phyloP scores from a whole-genome alignment of 2,329 filamentous ascomycete species.

The Mycosphaerella arachidis region DNA sequence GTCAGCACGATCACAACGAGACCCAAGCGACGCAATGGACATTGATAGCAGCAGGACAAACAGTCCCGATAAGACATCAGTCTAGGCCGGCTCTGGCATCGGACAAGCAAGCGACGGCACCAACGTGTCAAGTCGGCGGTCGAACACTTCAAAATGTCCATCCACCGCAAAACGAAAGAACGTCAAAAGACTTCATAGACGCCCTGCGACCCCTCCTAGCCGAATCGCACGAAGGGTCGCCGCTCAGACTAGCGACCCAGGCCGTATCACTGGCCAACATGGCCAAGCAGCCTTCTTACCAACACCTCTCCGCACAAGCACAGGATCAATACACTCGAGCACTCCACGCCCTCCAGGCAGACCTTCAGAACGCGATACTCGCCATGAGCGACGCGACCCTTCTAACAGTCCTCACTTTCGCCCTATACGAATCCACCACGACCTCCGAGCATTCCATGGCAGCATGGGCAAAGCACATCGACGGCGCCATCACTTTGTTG shows the following conservation, averaged over 20 bases:
- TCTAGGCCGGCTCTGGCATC: slow-evolving; percentile 1
- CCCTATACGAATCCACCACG: slow-evolving; percentile 8
- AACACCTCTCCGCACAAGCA: slow-evolving; percentile 2
- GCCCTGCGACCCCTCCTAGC: slow-evolving; percentile 3
- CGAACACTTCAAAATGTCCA: slow-evolving; percentile 6
- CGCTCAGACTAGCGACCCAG: slow-evolving; percentile 12
- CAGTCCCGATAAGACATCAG: not conserved
- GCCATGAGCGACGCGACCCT: slow-evolving; percentile 6
- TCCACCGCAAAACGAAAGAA: not conserved
- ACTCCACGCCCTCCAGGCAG: slow-evolving; percentile 5
- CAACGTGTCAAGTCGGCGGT: slow-evolving; percentile 7
- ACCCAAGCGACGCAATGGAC: not conserved
- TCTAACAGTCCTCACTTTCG: slow-evolving; percentile 10
- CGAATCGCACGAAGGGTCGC: slow-evolving; percentile 3
- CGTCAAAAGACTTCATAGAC: slow-evolving; percentile 10
- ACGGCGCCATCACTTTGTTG: slow-evolving; percentile 9
- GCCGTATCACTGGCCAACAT: slow-evolving; percentile 7
- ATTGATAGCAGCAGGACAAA: not conserved
- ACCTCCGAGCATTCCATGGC: slow-evolving; percentile 5
- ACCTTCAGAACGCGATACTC: slow-evolving; percentile 2
- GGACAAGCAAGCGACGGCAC: slow-evolving; percentile 8
- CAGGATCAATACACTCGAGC: slow-evolving; percentile 7
- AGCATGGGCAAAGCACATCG: slow-evolving; percentile 13
- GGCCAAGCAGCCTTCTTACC: slow-evolving; percentile 6
- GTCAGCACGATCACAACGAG: not conserved